phyloP scores from a whole-genome alignment of 805 yeast genomes.

The Saccharomyces paradoxus region DNA sequence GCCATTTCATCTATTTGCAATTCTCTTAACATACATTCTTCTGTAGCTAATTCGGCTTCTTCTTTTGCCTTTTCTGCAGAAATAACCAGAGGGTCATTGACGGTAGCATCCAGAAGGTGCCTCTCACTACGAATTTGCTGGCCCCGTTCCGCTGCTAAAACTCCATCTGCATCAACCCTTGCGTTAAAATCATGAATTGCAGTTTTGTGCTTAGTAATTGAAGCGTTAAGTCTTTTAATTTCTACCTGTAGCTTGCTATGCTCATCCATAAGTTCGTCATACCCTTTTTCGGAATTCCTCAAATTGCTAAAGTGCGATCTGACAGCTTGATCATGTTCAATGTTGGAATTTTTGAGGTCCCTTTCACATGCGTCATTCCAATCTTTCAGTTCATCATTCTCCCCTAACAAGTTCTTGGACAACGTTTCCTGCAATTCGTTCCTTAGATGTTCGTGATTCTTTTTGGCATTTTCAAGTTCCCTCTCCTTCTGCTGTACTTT shows the following conservation, averaged over 20 bases:
- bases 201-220: constrained; percentile 29
- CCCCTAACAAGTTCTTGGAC: constrained; percentile 2
- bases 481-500: neutral
- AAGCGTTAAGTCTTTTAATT: constrained; percentile 33
- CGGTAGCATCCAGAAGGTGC: neutral
- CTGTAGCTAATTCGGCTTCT: constrained; percentile 28
- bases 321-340: constrained; percentile 30
- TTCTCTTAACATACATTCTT: constrained; percentile 32
- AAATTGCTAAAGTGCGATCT: constrained; percentile 36
- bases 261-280: constrained; percentile 28
- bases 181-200: constrained; percentile 24
- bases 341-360: constrained; percentile 22
- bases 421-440: constrained; percentile 34
- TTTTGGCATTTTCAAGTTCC: constrained; percentile 23
- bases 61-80: constrained; percentile 31
- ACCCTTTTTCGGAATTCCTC: constrained; percentile 32
- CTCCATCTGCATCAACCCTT: constrained; percentile 13
- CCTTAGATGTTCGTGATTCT: constrained; percentile 29
- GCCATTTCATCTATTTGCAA: constrained; percentile 33
- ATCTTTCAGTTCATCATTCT: constrained; percentile 14
- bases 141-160: neutral
- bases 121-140: neutral
- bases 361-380: constrained; percentile 23
- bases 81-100: constrained; percentile 15
- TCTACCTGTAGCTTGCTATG: constrained; percentile 32